Base-by-base conservation (phyloP, 257 asterid species). In the Petunia secreta region DNA sequence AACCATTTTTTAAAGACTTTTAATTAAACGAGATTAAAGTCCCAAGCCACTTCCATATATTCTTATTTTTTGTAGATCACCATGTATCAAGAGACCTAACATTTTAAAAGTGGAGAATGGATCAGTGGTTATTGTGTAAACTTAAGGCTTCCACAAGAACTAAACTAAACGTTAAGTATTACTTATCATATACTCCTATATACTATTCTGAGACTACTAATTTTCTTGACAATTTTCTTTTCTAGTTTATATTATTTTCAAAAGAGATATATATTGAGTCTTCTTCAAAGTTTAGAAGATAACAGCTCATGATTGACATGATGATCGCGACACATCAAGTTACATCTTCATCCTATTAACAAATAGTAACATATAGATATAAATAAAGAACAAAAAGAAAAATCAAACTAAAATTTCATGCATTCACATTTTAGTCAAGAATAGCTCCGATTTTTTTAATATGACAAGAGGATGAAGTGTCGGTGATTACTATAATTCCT, bases 351-450 rank as follows among this genome's bases (percentile, higher is more conserved):
- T 57, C 34, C 62, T 57, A 15, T 57, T 25, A 8, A 69, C 9
- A 9, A 9, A 68, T 25, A 2, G 39, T 40, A 14, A 41, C 3
- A 41, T 40, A 40, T 64, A 41, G 4, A 38, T 64, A 64, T 1
- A 63, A 25, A 10, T 15, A 64, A 64, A 64, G 8, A 63, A 10
- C 1, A 63, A 36, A 36, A 63, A 7, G 36, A 44, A 8, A 2
- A 4, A 8, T 46, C 25, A 69, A 46, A 46, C 11, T 9, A 69
- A 46, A 69, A 4, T 10, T 39, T 69, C 77, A 46, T 1, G 10
- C 43, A 69, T 69, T 46, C 77, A 46, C 77, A 69, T 69, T 69
- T 25, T 69, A 25, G 59, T 69, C 58, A 69, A 69, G 13, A 69
- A 16, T 44, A 68, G 16, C 58, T 8, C 40, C 8, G 43, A 25